Conservation (phyloP, 371 early-diverging fungal genomes). For the Umbelopsis sp. region DNA sequence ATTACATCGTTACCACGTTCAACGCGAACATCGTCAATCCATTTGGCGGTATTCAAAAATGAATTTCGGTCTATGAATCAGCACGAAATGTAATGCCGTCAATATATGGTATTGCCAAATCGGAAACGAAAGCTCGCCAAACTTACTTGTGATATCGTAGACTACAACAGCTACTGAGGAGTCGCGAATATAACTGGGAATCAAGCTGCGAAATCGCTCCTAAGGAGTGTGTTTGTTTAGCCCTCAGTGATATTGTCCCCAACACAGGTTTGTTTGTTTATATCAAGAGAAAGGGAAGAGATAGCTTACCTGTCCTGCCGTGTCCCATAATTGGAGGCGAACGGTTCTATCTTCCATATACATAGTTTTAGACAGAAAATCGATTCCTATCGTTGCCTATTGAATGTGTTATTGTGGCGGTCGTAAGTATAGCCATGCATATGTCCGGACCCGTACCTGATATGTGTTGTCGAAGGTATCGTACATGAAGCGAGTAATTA, state of each 20-base stretch:
- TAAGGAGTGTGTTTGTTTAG: slow-evolving; percentile 29
- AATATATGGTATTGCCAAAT: slow-evolving; percentile 6
- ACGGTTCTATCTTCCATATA: slow-evolving; percentile 96
- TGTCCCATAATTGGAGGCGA: slow-evolving; percentile 99
- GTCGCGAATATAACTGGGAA: slow-evolving; percentile 98
- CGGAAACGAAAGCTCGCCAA: neutral
- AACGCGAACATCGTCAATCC: slow-evolving; percentile 98
- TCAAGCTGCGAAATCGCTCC: slow-evolving; percentile 96
- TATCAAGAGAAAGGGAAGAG: neutral
- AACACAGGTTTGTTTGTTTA: slow-evolving; percentile 12
- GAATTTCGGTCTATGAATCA: slow-evolving; percentile 78
- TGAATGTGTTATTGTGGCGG: neutral
- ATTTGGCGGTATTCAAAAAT: slow-evolving; percentile 93
- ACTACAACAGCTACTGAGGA: slow-evolving; percentile 98
- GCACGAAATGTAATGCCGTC: neutral
- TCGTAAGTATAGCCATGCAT: neutral
- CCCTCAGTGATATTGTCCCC: neutral
- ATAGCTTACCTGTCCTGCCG: slow-evolving; percentile 94
- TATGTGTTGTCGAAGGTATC: slow-evolving; percentile 98
- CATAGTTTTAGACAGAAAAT: slow-evolving; percentile 99
- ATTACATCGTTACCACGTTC: slow-evolving; percentile 97
- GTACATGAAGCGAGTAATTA: slow-evolving; percentile 99
- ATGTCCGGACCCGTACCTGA: slow-evolving; percentile 60
- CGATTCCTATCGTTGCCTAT: slow-evolving; percentile 99
- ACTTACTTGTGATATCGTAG: slow-evolving; percentile 92